Conservation (phyloP, 768 basidiomycete species). For the Calocybe cyanea region DNA sequence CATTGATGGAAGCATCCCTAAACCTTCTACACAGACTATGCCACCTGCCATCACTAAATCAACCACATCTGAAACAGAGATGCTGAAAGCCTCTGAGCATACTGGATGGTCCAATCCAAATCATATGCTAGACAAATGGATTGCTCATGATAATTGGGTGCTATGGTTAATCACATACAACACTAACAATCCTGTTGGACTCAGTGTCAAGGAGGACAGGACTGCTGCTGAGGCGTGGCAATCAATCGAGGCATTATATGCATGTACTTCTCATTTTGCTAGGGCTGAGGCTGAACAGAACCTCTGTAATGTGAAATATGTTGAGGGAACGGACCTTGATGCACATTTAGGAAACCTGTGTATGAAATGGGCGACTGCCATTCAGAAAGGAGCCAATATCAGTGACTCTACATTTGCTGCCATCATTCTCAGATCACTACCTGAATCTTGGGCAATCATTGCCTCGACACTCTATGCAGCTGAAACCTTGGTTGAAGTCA, state of each 20-base stretch:
- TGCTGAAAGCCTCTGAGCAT: too few relatives aligned
- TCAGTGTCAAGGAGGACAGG: neutral
- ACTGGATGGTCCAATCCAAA: too few relatives aligned
- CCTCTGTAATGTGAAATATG: neutral
- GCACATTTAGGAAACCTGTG: neutral
- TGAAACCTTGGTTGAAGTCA: too few relatives aligned
- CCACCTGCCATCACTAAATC: too few relatives aligned
- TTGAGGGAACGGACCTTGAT: neutral
- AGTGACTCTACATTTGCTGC: neutral
- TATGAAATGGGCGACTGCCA: neutral
- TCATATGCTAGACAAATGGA: too few relatives aligned
- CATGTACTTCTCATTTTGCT: neutral
- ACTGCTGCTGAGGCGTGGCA: neutral
- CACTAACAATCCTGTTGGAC: conserved; percentile 2
- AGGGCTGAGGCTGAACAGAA: neutral
- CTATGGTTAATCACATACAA: neutral
- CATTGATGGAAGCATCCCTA: too few relatives aligned
- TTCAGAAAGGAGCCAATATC: neutral
- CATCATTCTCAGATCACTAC: neutral
- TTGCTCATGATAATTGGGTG: neutral
- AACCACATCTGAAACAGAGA: too few relatives aligned
- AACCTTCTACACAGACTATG: too few relatives aligned
- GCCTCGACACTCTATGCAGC: too few relatives aligned
- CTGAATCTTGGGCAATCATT: too few relatives aligned
- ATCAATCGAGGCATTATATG: neutral